Evolutionary conservation across 768 basidiomycete genomes (phyloP), one percentile per base, ranked within the genome.

Genomic region (Astraeus odoratus): DNA sequence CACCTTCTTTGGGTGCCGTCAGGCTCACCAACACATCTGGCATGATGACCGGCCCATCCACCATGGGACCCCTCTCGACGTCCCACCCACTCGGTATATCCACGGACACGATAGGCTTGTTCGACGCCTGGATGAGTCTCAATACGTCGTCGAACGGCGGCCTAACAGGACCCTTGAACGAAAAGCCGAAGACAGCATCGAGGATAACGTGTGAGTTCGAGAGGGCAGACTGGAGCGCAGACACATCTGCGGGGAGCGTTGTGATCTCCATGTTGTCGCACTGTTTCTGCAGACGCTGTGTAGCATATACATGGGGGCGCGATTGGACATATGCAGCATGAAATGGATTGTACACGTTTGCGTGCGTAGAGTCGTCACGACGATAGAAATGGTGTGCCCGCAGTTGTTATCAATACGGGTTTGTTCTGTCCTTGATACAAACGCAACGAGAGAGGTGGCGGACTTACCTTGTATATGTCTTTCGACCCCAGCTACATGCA

Each of bases 41-140:
- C 15, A 77, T 64, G 40, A 97, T 67, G 0, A 77, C 86, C 50
- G 7, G 39, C 13, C 71, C 64, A 13, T 70, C 75, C 37, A 64
- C 69, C 4, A 66, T 69, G 41, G 75, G 77, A 2, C 95, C 95
- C 18, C 73, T 66, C 54, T 94, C 89, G 19, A 98, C 91, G 56
- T 93, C 81, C 96, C 96, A 99, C 7, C 94, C 96, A 1, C 86
- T 90, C 0, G 96, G 96, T 39, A 99, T 92, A 64, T 99, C 96
- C 3, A 99, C 86, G 2, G 87, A 90, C 22, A 99, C 78, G 56
- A 97, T 86, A 0, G 96, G 94, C 12, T 89, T 70, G 6, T 71
- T 62, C 4, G 83, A 81, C 13, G 71, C 57, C 1, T 75, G 69
- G 35, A 96, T 67, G 6, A 88, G 69, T 7, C 76, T 71, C 1